Evolutionary conservation across 345 rosid genomes (phyloP).

Genomic region (Populus pruinosa): DNA sequence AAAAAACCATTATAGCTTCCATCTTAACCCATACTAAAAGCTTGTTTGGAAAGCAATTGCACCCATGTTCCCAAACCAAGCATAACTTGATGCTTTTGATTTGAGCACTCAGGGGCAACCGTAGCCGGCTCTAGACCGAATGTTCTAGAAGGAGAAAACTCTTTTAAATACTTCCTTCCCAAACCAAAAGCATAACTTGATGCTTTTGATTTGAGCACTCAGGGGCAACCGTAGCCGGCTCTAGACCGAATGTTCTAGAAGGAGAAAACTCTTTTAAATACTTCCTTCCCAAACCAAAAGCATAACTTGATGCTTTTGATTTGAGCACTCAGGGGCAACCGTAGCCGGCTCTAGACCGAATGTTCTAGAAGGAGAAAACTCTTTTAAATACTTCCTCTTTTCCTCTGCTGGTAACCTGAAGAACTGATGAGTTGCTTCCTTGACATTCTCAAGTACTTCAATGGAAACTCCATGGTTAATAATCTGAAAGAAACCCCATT

Average conservation of each 20-base stretch:
- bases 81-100: no score
- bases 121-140: slow-evolving; percentile 1
- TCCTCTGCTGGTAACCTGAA: slow-evolving; percentile 15
- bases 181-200: no score
- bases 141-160: slow-evolving; percentile 25
- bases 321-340: no score
- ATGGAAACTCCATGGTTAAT: slow-evolving; percentile 15
- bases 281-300: neutral
- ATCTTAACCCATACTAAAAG: no score
- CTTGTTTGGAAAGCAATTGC: no score
- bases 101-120: no score
- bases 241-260: slow-evolving; percentile 22
- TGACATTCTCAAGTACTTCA: slow-evolving; percentile 3
- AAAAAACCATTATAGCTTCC: no score
- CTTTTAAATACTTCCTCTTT: slow-evolving; percentile 13
- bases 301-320: no score
- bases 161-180: slow-evolving; percentile 9
- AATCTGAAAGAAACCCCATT: slow-evolving; percentile 17
- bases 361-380: slow-evolving; percentile 26
- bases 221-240: no score
- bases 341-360: neutral
- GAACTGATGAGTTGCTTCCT: slow-evolving; percentile 5
- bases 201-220: no score
- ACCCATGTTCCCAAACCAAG: no score
- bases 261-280: slow-evolving; percentile 18